Conservation (phyloP, 257 asterid genomes). For the Gynochthodes officinalis region DNA sequence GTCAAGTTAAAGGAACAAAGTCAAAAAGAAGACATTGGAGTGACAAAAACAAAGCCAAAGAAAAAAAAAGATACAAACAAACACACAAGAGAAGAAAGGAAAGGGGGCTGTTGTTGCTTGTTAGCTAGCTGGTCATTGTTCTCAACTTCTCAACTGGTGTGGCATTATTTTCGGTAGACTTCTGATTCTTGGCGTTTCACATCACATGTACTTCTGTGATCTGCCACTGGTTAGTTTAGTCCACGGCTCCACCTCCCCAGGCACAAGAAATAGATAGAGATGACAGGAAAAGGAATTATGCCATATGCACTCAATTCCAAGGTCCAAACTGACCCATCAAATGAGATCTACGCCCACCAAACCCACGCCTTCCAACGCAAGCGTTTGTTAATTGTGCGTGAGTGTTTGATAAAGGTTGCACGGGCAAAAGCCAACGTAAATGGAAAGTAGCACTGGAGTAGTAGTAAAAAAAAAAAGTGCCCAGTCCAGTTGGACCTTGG, state of each 20-base stretch:
- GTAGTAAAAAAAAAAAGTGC: background rate
- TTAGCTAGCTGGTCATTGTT: conserved; percentile 59
- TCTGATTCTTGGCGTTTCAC: conserved; percentile 21
- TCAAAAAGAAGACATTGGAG: conserved; percentile 15
- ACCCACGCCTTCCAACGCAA: background rate
- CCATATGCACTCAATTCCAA: conserved; percentile 7
- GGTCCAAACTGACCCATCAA: conserved; percentile 3
- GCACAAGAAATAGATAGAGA: too few relatives aligned
- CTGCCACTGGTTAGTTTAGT: background rate
- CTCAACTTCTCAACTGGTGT: conserved; percentile 28
- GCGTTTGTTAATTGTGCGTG: conserved; percentile 7
- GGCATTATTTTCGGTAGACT: conserved; percentile 18
- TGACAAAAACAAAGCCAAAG: conserved; percentile 32
- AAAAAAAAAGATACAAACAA: conserved; percentile 3
- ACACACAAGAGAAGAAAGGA: background rate
- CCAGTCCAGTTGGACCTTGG: too few relatives aligned
- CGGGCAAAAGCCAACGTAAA: too few relatives aligned
- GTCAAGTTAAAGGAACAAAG: background rate
- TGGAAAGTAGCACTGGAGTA: background rate
- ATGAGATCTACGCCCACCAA: conserved; percentile 9
- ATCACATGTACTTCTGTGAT: too few relatives aligned
- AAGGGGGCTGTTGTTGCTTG: conserved; percentile 13
- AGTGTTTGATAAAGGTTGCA: background rate
- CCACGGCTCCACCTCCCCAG: too few relatives aligned
- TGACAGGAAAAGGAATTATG: background rate